Percentiles rank a stretch among this genome's conserved stretches.
Evolutionary conservation across 768 basidiomycete genomes (phyloP).

Genomic region (Mycena alexandri): DNA sequence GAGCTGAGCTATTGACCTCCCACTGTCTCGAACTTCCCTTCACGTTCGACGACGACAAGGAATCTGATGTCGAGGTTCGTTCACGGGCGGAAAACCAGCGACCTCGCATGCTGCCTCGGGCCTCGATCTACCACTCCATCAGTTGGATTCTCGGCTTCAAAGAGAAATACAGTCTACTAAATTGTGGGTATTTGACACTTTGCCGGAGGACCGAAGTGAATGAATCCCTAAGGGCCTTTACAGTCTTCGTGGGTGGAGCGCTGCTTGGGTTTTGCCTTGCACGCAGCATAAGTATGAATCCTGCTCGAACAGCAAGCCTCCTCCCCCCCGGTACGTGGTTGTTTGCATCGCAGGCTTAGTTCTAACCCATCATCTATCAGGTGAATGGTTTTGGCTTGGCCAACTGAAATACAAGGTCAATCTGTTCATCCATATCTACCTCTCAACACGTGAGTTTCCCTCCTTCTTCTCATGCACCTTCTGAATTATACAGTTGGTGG

Average conservation of each 20-base stretch:
- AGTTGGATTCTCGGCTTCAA: slow-evolving; percentile 44
- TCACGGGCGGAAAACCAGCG: not conserved
- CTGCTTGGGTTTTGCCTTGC: slow-evolving; percentile 44
- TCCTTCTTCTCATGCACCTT: not conserved
- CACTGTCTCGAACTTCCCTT: slow-evolving; percentile 6
- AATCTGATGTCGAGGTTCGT: not conserved
- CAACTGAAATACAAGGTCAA: slow-evolving; percentile 38
- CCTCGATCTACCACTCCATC: slow-evolving; percentile 38
- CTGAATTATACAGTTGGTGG: slow-evolving; percentile 38
- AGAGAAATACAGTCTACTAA: slow-evolving; percentile 40
- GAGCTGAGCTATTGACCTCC: not conserved
- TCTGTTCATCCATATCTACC: slow-evolving; percentile 43
- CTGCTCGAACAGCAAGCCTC: not conserved
- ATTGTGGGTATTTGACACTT: slow-evolving; percentile 30
- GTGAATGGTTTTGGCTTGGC: slow-evolving; percentile 44
- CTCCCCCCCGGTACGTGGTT: not conserved
- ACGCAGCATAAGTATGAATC: slow-evolving; percentile 37
- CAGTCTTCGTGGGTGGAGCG: slow-evolving; percentile 44
- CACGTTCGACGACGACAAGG: slow-evolving; percentile 7
- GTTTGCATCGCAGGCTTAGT: not conserved
- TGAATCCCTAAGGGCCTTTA: not conserved
- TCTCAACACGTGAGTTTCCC: slow-evolving; percentile 38
- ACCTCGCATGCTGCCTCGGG: not conserved
- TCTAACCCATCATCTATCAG: slow-evolving; percentile 14
- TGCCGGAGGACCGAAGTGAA: too few species aligned